Base-by-base conservation (phyloP, 2,329 filamentous ascomycete species). In the Aspergillus fischeri region DNA sequence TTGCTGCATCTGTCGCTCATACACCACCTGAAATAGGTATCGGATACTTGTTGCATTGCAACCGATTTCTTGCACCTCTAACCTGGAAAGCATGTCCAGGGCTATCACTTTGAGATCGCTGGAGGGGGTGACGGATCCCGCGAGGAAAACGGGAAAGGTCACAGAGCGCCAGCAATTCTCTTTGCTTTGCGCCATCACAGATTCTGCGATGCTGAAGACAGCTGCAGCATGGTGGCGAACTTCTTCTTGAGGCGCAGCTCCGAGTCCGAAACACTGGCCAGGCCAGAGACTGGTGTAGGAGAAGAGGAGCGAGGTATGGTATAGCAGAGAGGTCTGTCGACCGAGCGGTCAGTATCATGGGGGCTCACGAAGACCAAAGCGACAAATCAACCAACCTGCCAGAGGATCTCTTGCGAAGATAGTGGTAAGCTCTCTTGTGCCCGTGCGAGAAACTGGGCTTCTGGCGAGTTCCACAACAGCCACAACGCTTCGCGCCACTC, bases 61-160 rank as follows among this genome's bases (percentile, higher is more conserved):
- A 0, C 80, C 80, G 57, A 82, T 77, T 24, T 77, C 77, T 32
- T 74, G 68, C 6, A 75, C 73, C 51, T 82, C 80, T 65, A 83
- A 73, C 6, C 65, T 70, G n/a, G 70, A 73, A 41, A 84, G 73
- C 51, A 83, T 62, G n/a, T 80, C 74, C 55, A 83, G 69, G 1
- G 78, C 79, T 61, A 75, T 71, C 53, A 72, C 70, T 64, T 83
- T 81, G 21, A 78, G 72, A 4, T 70, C 70, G 8, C 69, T 69
- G 25, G 76, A 72, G 0, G 65, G 69, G 1, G 77, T 77, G 20
- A 78, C 74, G 3, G 66, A 65, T 10, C 81, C 82, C 0, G 81
- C 80, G 57, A 85, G 76, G 64, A 85, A 84, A 0, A 83, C 61
- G 0, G 82, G 81, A 59, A 84, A 83, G 2, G 81, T 73, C 4